phyloP scores from a whole-genome alignment of 2,329 filamentous ascomycete species.

The Talaromyces verruculosus region DNA sequence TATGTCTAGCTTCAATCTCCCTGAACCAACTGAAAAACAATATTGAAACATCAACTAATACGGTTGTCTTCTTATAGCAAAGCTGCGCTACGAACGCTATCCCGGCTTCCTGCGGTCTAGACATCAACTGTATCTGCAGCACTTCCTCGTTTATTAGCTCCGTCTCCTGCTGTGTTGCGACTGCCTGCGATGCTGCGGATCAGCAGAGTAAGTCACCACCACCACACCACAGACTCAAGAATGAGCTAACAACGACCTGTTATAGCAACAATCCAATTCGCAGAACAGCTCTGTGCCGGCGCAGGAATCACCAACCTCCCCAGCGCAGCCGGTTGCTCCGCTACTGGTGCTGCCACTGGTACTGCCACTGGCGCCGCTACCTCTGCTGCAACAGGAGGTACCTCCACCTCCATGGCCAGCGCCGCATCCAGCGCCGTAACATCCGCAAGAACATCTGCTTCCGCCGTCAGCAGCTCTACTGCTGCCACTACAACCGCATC shows the following conservation, averaged over 20 bases:
- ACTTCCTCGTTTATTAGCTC: slow-evolving; percentile 46
- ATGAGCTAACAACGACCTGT: not conserved
- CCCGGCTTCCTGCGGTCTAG: slow-evolving; percentile 41
- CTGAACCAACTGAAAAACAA: not conserved
- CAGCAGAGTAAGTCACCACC: slow-evolving; percentile 38
- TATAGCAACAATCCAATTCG: slow-evolving; percentile 37
- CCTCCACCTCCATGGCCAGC: slow-evolving; percentile 14
- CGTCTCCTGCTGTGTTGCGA: slow-evolving; percentile 53
- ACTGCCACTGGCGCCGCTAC: not conserved
- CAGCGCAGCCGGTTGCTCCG: slow-evolving; percentile 31
- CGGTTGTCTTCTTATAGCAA: slow-evolving; percentile 28
- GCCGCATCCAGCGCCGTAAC: slow-evolving; percentile 20
- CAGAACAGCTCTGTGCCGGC: slow-evolving; percentile 40
- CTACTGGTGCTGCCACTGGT: slow-evolving; percentile 12
- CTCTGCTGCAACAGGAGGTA: slow-evolving; percentile 9
- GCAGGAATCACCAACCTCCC: slow-evolving; percentile 41
- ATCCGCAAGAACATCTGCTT: slow-evolving; percentile 5
- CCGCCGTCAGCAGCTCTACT: slow-evolving; percentile 6
- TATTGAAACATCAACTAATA: slow-evolving; percentile 14
- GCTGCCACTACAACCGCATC: slow-evolving; percentile 18
- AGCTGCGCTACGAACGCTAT: slow-evolving; percentile 45
- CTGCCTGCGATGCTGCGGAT: slow-evolving; percentile 44
- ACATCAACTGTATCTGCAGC: slow-evolving; percentile 53
- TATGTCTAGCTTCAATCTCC: slow-evolving; percentile 41
- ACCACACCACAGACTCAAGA: not conserved